Evolutionary conservation across 306 rosid species (phyloP).

Genomic region (Medicago lupulina): DNA sequence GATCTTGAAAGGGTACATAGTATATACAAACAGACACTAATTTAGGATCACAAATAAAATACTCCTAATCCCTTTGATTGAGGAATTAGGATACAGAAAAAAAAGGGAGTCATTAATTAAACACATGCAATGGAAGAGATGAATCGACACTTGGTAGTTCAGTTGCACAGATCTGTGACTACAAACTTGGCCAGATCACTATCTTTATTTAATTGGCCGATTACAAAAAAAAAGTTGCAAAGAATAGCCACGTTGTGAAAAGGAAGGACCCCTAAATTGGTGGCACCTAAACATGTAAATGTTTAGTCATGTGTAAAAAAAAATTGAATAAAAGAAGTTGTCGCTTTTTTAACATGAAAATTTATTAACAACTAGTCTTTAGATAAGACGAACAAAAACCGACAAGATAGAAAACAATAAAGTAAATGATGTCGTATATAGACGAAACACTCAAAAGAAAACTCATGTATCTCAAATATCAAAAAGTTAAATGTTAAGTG

Average conservation of each 20-base stretch:
- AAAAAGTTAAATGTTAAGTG: too few species aligned
- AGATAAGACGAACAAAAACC: too few species aligned
- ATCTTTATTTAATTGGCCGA: slow-evolving; percentile 3
- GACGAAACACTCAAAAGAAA: too few species aligned
- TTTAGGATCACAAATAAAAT: neutral
- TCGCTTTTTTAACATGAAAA: neutral
- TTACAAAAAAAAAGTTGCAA: neutral
- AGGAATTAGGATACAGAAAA: neutral
- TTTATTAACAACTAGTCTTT: too few species aligned
- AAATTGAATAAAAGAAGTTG: neutral
- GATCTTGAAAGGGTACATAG: neutral
- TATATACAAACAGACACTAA: neutral
- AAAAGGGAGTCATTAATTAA: neutral
- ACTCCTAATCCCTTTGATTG: neutral
- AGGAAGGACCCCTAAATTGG: slow-evolving; percentile 27
- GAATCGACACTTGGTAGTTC: slow-evolving; percentile 7
- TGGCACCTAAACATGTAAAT: slow-evolving; percentile 39
- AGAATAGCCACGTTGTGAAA: slow-evolving; percentile 36
- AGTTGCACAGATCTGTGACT: neutral
- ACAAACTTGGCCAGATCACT: slow-evolving; percentile 8
- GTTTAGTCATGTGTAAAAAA: neutral
- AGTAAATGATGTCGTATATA: too few species aligned
- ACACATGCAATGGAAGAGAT: neutral
- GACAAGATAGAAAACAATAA: too few species aligned
- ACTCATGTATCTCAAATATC: too few species aligned